phyloP scores from a whole-genome alignment of 2,329 filamentous ascomycete species.

The Trichoderma sp. region DNA sequence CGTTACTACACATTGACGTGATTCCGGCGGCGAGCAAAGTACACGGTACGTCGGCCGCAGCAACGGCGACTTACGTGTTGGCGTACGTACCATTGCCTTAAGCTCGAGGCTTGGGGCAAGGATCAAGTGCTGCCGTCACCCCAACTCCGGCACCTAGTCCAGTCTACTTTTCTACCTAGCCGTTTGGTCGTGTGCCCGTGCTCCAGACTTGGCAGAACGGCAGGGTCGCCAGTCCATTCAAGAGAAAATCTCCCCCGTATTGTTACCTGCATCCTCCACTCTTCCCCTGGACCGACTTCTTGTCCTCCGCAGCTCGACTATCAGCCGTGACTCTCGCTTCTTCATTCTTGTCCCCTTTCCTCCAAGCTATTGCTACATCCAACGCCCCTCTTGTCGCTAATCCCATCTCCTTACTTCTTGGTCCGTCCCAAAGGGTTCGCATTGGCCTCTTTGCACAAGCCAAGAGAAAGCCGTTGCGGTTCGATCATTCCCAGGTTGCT shows the following conservation, averaged over 20 bases:
- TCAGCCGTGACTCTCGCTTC: neutral
- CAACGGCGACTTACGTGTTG: slow-evolving; percentile 8
- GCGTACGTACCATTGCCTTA: neutral
- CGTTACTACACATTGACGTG: neutral
- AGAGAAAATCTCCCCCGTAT: neutral
- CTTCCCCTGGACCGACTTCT: neutral
- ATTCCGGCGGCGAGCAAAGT: neutral
- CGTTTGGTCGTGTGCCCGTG: slow-evolving; percentile 3
- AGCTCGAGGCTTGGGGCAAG: slow-evolving; percentile 5
- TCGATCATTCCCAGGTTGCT: neutral
- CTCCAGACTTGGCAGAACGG: slow-evolving; percentile 1
- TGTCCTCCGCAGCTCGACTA: neutral
- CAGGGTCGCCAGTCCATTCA: neutral
- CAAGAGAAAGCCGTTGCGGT: neutral
- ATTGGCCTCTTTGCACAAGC: neutral
- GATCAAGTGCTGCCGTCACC: neutral
- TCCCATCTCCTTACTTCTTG: neutral
- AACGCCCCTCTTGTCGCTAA: neutral
- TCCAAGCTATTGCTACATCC: neutral
- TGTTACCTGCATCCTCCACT: neutral
- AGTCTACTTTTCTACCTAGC: neutral
- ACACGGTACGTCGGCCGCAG: neutral
- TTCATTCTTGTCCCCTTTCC: neutral
- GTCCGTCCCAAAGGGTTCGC: neutral
- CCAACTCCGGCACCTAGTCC: neutral